Conservation (phyloP, 164 flowering plant species). For the Saururus chinensis region DNA sequence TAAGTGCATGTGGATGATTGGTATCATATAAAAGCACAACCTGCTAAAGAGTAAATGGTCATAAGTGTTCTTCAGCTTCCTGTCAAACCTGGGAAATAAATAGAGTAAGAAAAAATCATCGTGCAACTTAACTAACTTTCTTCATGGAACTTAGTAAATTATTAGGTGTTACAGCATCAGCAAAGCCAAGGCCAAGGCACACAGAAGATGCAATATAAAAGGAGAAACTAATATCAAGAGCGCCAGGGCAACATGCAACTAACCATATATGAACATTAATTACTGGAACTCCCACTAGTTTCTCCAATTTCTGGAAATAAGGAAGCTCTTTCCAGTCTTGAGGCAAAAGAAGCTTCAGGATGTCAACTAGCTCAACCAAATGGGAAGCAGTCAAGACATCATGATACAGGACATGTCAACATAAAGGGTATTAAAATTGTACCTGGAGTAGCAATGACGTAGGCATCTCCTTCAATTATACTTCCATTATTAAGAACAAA, state of each 20-base stretch:
- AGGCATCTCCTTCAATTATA: slow-evolving; percentile 72
- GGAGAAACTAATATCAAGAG: background rate
- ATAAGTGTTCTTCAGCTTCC: slow-evolving; percentile 86
- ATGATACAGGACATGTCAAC: background rate
- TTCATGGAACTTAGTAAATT: background rate
- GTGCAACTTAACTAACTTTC: too few relatives aligned
- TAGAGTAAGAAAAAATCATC: background rate
- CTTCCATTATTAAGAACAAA: slow-evolving; percentile 55
- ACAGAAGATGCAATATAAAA: background rate
- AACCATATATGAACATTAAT: slow-evolving; percentile 97
- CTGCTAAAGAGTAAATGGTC: slow-evolving; percentile 98
- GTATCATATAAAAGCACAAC: slow-evolving; percentile 19
- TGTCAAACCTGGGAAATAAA: slow-evolving; percentile 75
- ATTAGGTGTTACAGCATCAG: background rate
- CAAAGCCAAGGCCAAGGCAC: background rate
- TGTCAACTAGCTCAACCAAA: slow-evolving; percentile 56
- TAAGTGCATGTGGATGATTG: background rate
- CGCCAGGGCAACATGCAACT: slow-evolving; percentile 17
- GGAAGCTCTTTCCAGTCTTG: slow-evolving; percentile 76
- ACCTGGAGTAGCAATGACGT: slow-evolving; percentile 95
- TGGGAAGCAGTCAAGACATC: slow-evolving; percentile 1
- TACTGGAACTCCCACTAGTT: slow-evolving; percentile 96
- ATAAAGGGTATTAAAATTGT: background rate
- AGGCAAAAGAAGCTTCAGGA: slow-evolving; percentile 85
- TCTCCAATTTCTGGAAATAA: slow-evolving; percentile 79